Percentiles rank a stretch among this genome's conserved stretches.
These are phyloP conservation scores for Chrysanthemum makinoi DNA, from an alignment of 129 eudicot species.

Conservation along the genomic window DNA sequence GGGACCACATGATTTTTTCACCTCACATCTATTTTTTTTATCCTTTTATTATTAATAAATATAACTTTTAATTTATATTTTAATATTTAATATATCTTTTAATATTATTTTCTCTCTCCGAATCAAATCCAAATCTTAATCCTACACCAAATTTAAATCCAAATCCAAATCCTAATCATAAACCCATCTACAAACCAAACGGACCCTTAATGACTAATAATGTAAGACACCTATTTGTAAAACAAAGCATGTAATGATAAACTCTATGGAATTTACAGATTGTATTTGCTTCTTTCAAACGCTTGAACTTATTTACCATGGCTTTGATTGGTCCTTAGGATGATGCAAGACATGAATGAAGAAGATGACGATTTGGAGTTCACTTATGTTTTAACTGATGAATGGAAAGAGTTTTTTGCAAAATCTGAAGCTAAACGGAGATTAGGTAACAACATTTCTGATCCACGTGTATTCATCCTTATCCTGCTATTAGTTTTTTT, in stretches of 20 bases:
- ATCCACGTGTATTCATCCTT: neutral
- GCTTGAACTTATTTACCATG: neutral
- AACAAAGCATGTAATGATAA: neutral
- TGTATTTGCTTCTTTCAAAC: neutral
- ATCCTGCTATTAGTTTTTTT: neutral
- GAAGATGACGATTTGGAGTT: slow-evolving; percentile 46
- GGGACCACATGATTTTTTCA: no score
- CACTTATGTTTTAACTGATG: slow-evolving; percentile 68
- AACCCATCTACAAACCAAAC: no score
- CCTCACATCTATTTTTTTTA: no score
- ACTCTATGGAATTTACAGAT: neutral
- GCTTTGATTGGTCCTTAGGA: slow-evolving; percentile 30
- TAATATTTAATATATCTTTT: no score
- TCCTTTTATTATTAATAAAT: no score
- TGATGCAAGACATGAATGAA: slow-evolving; percentile 27
- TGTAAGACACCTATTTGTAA: neutral
- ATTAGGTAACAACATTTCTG: slow-evolving; percentile 37
- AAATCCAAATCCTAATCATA: no score
- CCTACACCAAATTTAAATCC: no score
- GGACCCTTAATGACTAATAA: no score
- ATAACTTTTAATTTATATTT: no score
- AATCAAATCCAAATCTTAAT: no score
- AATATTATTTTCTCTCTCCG: no score
- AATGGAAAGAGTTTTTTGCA: slow-evolving; percentile 85
- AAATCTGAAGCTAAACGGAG: slow-evolving; percentile 82